These are phyloP conservation scores for Coemansia sp. DNA, from an alignment of 371 early-diverging fungal genomes.

Conservation along the genomic window DNA sequence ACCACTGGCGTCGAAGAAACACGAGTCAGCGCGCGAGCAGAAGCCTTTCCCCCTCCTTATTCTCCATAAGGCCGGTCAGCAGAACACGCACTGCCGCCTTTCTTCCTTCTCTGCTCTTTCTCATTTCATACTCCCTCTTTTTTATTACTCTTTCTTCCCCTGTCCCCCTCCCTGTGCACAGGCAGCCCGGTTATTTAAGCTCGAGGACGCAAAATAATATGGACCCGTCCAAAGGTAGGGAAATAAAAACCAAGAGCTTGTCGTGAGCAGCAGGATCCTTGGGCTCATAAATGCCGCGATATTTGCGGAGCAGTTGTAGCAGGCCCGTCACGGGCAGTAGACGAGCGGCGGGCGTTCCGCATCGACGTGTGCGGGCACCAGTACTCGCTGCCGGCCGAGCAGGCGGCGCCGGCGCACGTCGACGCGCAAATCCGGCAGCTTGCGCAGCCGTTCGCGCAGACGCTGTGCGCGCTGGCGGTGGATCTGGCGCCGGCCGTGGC, in stretches of 20 bases:
- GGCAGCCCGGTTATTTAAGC: no score
- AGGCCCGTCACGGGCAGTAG: not conserved
- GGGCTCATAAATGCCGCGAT: no score
- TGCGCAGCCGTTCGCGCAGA: constrained; percentile 14
- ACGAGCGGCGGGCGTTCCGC: constrained; percentile 36
- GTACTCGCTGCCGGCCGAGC: constrained; percentile 35
- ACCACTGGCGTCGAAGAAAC: not conserved
- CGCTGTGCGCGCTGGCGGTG: constrained; percentile 17
- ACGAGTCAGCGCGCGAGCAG: not conserved
- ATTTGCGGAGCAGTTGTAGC: no score
- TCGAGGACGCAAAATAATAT: not conserved
- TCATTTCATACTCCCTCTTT: not conserved
- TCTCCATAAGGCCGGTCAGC: no score
- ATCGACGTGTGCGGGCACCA: constrained; percentile 45
- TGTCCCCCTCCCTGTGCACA: no score
- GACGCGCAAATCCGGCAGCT: constrained; percentile 15
- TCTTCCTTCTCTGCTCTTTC: not conserved
- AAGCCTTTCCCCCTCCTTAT: not conserved
- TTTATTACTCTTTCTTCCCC: not conserved
- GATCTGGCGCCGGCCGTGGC: constrained; percentile 12
- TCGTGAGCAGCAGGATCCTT: no score
- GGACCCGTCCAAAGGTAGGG: constrained; percentile 10
- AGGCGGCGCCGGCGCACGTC: constrained; percentile 3
- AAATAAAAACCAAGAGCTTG: not conserved
- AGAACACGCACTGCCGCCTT: not conserved